These are phyloP conservation scores for Coffea humblotiana DNA, from an alignment of 305 asterid species.

Conservation along the genomic window DNA sequence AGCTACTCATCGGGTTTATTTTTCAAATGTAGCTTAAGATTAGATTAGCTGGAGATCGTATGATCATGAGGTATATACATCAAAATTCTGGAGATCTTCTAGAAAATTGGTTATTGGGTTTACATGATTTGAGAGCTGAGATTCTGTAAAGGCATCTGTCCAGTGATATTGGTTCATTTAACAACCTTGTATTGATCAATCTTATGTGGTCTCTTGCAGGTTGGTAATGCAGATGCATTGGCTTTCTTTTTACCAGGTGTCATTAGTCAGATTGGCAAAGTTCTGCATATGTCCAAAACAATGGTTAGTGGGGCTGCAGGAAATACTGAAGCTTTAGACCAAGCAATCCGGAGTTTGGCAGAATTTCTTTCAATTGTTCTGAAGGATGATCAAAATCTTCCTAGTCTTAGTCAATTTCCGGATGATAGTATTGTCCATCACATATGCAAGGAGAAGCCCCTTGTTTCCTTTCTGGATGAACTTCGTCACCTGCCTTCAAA, in stretches of 20 bases:
- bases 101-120: not conserved
- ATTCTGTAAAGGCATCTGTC: not conserved
- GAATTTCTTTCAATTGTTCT: constrained; percentile 79
- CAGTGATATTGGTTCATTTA: not conserved
- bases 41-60: not conserved
- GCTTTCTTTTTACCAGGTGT: constrained; percentile 97
- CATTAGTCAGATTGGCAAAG: constrained; percentile 88
- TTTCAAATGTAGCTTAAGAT: not conserved
- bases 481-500: constrained; percentile 70
- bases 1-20: not conserved
- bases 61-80: not conserved
- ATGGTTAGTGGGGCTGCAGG: constrained; percentile 97
- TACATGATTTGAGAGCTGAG: not conserved
- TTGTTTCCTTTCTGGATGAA: constrained; percentile 59
- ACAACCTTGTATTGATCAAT: constrained; percentile 7
- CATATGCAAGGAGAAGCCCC: constrained; percentile 52
- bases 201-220: constrained; percentile 55
- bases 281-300: constrained; percentile 67
- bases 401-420: constrained; percentile 29
- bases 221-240: constrained; percentile 87
- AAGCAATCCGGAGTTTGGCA: constrained; percentile 72
- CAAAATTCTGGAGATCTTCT: not conserved
- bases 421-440: constrained; percentile 29
- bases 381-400: constrained; percentile 45
- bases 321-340: constrained; percentile 72